Conservation (phyloP, 495 filamentous ascomycete species). For the Xanthoparmelia taractica region DNA sequence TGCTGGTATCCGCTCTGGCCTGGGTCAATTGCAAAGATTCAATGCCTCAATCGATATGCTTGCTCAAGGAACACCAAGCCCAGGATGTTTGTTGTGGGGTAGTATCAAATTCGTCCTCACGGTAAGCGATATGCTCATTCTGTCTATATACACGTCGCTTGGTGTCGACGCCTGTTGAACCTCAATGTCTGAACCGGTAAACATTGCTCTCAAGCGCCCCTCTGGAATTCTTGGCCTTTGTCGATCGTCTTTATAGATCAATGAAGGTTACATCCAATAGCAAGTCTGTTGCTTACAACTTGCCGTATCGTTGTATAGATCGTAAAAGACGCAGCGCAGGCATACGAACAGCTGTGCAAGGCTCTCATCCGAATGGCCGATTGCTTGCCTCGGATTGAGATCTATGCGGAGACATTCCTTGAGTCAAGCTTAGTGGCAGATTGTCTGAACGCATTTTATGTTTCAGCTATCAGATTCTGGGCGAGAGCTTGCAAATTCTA, state of each 20-base stretch:
- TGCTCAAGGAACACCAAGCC: conserved; percentile 8
- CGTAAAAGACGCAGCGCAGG: conserved; percentile 7
- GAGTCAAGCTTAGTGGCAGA: neutral
- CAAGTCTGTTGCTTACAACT: neutral
- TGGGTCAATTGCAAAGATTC: conserved; percentile 4
- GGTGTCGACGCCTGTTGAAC: neutral
- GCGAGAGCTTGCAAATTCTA: conserved; percentile 8
- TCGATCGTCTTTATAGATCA: neutral
- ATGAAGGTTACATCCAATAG: neutral
- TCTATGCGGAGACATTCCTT: conserved; percentile 7
- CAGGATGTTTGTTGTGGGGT: neutral
- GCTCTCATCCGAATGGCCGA: conserved; percentile 3
- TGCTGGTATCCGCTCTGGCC: neutral
- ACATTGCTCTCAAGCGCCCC: neutral
- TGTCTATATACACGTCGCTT: neutral
- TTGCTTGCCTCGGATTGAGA: conserved; percentile 7
- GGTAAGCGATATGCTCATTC: neutral
- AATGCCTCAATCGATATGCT: conserved; percentile 6
- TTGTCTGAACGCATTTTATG: conserved; percentile 1
- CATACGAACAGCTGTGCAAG: conserved; percentile 7
- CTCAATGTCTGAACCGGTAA: neutral
- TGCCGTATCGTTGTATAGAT: neutral
- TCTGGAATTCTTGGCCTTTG: neutral
- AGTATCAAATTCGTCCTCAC: neutral
- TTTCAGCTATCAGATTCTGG: conserved; percentile 1